Base-by-base conservation (phyloP, 2,329 filamentous ascomycete species). In the Fusarium xylarioides region DNA sequence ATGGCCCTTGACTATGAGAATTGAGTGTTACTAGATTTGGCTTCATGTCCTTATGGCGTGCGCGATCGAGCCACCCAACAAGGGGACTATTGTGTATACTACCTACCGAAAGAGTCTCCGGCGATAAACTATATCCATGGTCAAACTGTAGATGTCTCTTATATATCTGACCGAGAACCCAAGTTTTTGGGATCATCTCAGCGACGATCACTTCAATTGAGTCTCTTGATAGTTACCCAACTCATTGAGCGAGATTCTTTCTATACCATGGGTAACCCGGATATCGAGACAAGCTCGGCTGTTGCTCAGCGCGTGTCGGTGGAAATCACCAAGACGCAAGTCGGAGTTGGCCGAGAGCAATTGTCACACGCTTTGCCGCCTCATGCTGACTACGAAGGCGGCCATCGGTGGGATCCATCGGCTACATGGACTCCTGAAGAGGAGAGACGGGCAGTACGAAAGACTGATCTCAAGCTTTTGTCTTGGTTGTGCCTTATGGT, bases 371-470 rank as follows among this genome's bases (percentile, higher is more conserved):
- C 76, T 23, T 42, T 80, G 3, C 76, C 78, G 11, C 79, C 79
- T 26, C 79, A 80, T 34, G 76, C 69, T 15, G 63, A 74, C 19
- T 85, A 85, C 63, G 84, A 85, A 57, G 83, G 83, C 43, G 75
- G 76, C 37, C 84, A 85, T 71, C 80, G 83, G 46, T 85, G 79
- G 75, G 83, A 85, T 63, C 81, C 82, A 1, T 54, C 76, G 16
- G 80, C 79, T 11, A 78, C 77, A 49, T 92, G 90, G 90, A 86
- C 86, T 21, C 79, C 83, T 7, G 83, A 85, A 38, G 90, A 92
- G 75, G 90, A 91, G 80, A 85, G 81, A 70, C 81, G 77, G 18
- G 81, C 90, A 7, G 84, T 91, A 32, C 81, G 87, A 50, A 91
- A 90, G 82, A 85, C 83, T 1, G 85, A 86, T 66, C 35, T 84